A percentile compares a stretch with the other conserved stretches of the same genome.
These are phyloP conservation scores for Leishmania arabica DNA, from an alignment of 208 protist species.

Conservation along the genomic window DNA sequence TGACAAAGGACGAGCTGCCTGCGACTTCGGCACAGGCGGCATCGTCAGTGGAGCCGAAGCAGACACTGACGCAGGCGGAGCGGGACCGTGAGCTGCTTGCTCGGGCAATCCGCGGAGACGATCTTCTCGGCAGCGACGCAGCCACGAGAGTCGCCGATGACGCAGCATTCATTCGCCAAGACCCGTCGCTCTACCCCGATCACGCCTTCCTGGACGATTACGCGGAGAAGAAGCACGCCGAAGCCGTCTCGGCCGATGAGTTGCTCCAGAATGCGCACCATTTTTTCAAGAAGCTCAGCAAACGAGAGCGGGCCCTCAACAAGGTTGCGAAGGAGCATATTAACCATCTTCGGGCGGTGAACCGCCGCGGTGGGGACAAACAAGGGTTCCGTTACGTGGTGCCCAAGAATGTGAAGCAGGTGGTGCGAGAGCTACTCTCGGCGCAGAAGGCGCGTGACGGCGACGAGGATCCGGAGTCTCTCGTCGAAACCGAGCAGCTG, in stretches of 20 bases:
- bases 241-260: constrained; percentile 58
- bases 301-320: constrained; percentile 56
- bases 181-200: constrained; percentile 49
- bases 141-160: neutral
- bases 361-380: constrained; percentile 85
- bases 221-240: constrained; percentile 64
- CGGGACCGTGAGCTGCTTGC: constrained; percentile 50
- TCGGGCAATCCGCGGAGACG: constrained; percentile 60
- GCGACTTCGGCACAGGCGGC: neutral
- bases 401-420: constrained; percentile 70
- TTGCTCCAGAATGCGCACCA: constrained; percentile 67
- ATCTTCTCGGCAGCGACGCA: constrained; percentile 9
- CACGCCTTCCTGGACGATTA: constrained; percentile 75
- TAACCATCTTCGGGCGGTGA: constrained; percentile 69
- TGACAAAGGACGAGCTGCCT: neutral
- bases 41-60: neutral
- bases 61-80: constrained; percentile 3
- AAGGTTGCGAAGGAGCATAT: constrained; percentile 61
- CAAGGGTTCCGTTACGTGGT: constrained; percentile 89
- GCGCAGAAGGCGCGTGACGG: constrained; percentile 33
- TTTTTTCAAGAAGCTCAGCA: constrained; percentile 83
- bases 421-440: constrained; percentile 68
- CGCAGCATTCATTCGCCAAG: constrained; percentile 19
- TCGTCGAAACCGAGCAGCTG: constrained; percentile 52
- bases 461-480: constrained; percentile 21